Evolutionary conservation across 2,329 filamentous ascomycete species (phyloP), one percentile per base, ranked within the genome.

Genomic region (Aschersonia sp.): DNA sequence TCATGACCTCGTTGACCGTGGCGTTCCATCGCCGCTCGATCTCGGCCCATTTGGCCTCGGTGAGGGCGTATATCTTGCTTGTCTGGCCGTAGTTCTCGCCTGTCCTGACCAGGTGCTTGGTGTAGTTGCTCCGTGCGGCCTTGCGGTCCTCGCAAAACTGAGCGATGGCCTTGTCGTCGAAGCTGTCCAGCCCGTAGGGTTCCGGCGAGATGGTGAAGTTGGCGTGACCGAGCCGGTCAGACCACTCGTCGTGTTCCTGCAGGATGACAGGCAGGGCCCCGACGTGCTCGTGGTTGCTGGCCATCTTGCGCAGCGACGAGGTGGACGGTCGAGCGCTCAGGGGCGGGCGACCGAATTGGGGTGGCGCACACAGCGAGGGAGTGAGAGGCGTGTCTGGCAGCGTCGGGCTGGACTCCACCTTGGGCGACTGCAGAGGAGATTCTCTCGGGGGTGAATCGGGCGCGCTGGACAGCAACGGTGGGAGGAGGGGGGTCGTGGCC

Each of bases 21-120:
- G 65, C 63, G 60, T 81, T 80, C 91, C 89, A 96, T 49, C 73
- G 68, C 2, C 71, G 71, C 60, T 95, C 86, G 43, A 85, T 85
- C 55, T 83, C 78, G 30, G 81, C 76, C 91, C 91, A 96, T 63
- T 97, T 97, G 51, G 84, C 77, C 63, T 92, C 82, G 0, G 89
- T 95, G 49, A 92, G 73, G 46, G 75, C 78, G 66, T 89, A 95
- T 48, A 86, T 92, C 62, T 88, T 92, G 47, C 89, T 95, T 0
- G 88, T 95, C 35, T 82, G 74, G 12, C 89, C 89, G 56, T 94
- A 94, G 65, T 96, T 88, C 64, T 95, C 89, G 48, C 85, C 84
- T 0, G 86, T 92, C 50, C 88, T 84, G 9, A 87, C 84, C 28
- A 94, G 77, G 58, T 95, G 89, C 63, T 89, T 91, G 54, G 85